phyloP scores from a whole-genome alignment of 2,329 filamentous ascomycete genomes.

The Aspergillus quadricinctus region DNA sequence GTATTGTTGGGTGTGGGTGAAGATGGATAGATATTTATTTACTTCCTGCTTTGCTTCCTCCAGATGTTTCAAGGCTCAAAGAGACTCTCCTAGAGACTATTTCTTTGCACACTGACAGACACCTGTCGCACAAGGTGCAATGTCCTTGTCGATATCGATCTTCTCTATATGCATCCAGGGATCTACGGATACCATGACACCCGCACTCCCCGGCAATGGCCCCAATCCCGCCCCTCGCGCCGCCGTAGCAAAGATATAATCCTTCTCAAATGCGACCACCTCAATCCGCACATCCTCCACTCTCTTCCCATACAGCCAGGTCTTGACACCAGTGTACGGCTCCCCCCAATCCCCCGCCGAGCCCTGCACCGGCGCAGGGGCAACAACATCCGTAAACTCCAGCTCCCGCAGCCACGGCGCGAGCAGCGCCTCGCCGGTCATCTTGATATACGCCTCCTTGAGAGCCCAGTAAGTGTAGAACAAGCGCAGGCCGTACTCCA shows the following conservation, averaged over 20 bases:
- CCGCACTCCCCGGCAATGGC: background rate
- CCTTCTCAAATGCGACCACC: constrained; percentile 54
- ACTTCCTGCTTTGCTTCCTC: background rate
- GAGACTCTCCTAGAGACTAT: background rate
- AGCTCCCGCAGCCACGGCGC: constrained; percentile 58
- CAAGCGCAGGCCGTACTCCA: constrained; percentile 55
- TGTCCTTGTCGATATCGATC: constrained; percentile 47
- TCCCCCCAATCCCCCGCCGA: constrained; percentile 28
- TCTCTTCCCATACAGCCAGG: constrained; percentile 45
- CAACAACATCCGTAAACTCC: constrained; percentile 57
- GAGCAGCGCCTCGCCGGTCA: constrained; percentile 60
- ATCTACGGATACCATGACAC: constrained; percentile 10
- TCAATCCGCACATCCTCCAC: constrained; percentile 54
- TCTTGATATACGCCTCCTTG: constrained; percentile 65
- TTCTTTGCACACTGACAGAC: constrained; percentile 30
- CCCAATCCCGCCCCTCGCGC: constrained; percentile 38
- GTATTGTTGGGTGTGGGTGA: background rate
- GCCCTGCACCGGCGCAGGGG: constrained; percentile 32
- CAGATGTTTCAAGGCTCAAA: background rate
- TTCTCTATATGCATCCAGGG: constrained; percentile 39
- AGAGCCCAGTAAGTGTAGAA: constrained; percentile 64
- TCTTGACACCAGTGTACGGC: constrained; percentile 42
- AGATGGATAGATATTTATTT: background rate
- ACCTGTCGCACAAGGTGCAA: constrained; percentile 39
- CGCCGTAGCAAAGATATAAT: constrained; percentile 57